Base-by-base conservation (phyloP, 805 yeast genomes). In the Danielozyma ontarioensis region DNA sequence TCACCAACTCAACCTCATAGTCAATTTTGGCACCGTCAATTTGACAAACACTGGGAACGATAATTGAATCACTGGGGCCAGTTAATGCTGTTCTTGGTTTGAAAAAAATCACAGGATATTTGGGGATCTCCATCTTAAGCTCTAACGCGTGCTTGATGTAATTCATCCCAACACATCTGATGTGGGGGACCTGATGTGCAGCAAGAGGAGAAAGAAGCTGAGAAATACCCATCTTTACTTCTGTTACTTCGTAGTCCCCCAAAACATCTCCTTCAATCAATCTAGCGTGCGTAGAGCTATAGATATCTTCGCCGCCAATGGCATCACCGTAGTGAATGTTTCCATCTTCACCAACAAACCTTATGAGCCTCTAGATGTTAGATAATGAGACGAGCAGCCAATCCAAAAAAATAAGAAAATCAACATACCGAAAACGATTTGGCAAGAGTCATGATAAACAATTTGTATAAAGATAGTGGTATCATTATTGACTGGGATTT, bases 1-100 rank as follows among this genome's bases (percentile, higher is more conserved):
- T 64, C 3, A 69, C 76, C 27, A 75, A 52, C 45, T 75, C 81
- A 19, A 70, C 71, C 43, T 75, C 80, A 41, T 75, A 75, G 48
- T 75, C 80, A 10, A 68, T 55, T 44, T 64, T 36, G 22, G 22
- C 22, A 6, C 22, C 22, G 13, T 46, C 45, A 43, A 66, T 43
- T 44, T 59, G 71, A 24, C 59, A 63, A 29, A 61, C 51, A 19
- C 42, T 41, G 13, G 74, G 74, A 13, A 75, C 70, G 2, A 55
- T 50, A 29, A 75, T 68, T 5, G 55, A 54, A 29, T 60, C 68
- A 5, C 41, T 40, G 4, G 76, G 75, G 5, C 70, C 74, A 17
- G 54, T 50, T 11, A 75, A 38, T 2, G 76, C 56, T 10, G 72
- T 62, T 1, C 54, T 49, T 4, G 80, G 79, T 53, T 74, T 74